Evolutionary conservation across 495 filamentous ascomycete genomes (phyloP).

Genomic region (Podospora didyma): DNA sequence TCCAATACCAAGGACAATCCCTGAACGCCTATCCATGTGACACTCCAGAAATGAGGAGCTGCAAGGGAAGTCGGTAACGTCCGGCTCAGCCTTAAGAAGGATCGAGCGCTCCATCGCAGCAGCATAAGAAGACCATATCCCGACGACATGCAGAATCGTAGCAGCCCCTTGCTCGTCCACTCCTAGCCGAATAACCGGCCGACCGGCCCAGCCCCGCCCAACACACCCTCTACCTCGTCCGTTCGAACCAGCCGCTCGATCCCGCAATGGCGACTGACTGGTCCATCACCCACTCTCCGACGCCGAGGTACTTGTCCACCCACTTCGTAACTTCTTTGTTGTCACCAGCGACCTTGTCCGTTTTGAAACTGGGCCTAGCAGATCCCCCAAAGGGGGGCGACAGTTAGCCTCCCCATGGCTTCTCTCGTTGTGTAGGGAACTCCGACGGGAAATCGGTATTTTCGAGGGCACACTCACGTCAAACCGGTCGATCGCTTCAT

Average conservation of each 20-base stretch:
- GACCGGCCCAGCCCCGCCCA: not conserved
- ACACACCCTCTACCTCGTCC: constrained; percentile 59
- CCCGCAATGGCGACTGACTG: constrained; percentile 88
- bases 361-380: constrained; percentile 76
- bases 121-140: not conserved
- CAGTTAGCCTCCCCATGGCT: constrained; percentile 21
- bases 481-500: constrained; percentile 94
- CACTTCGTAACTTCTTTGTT: constrained; percentile 83
- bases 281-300: constrained; percentile 98
- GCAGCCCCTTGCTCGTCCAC: not conserved
- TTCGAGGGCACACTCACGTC: constrained; percentile 67
- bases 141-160: not conserved
- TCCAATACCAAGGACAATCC: not conserved
- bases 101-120: not conserved
- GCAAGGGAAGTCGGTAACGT: not conserved
- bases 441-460: not conserved
- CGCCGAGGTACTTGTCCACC: constrained; percentile 90
- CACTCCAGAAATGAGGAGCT: not conserved
- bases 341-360: constrained; percentile 73
- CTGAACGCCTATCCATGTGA: constrained; percentile 3
- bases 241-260: constrained; percentile 83
- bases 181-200: not conserved
- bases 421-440: not conserved
- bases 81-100: not conserved
- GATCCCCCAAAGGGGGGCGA: constrained; percentile 29